Conservation (phyloP, 768 basidiomycete species). For the Termitomyces eurrhizus region DNA sequence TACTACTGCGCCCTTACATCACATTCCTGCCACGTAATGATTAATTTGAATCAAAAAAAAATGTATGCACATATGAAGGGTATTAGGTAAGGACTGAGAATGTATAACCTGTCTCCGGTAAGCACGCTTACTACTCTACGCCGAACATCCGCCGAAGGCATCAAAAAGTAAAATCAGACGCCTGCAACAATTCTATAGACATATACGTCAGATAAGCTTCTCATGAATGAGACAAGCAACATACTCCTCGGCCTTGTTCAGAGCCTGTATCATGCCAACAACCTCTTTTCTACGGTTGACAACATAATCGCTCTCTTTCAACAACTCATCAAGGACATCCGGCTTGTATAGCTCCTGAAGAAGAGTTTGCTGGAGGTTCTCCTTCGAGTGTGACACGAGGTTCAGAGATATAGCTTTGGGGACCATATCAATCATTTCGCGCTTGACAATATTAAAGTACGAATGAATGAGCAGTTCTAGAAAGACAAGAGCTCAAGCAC, state of each 20-base stretch:
- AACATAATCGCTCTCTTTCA: slow-evolving; percentile 93
- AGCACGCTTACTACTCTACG: slow-evolving; percentile 18
- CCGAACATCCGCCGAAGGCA: slow-evolving; percentile 1
- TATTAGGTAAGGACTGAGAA: slow-evolving; percentile 23
- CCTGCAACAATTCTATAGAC: slow-evolving; percentile 56
- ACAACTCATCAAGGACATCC: slow-evolving; percentile 89
- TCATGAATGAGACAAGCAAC: slow-evolving; percentile 27
- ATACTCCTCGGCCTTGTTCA: slow-evolving; percentile 96
- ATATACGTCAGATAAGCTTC: slow-evolving; percentile 3
- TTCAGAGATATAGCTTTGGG: slow-evolving; percentile 93
- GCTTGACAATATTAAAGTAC: slow-evolving; percentile 97
- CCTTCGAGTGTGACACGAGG: slow-evolving; percentile 90
- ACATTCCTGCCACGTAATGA: background rate
- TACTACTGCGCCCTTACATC: background rate
- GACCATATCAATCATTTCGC: slow-evolving; percentile 99
- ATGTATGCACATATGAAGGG: slow-evolving; percentile 22
- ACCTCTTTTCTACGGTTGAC: slow-evolving; percentile 92
- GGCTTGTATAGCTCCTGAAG: slow-evolving; percentile 96
- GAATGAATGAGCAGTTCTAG: slow-evolving; percentile 92
- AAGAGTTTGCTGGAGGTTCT: slow-evolving; percentile 90
- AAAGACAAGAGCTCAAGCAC: background rate
- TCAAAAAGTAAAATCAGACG: slow-evolving; percentile 30
- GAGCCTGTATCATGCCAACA: slow-evolving; percentile 85
- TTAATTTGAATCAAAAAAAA: slow-evolving; percentile 15
- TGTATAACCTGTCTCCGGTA: slow-evolving; percentile 21